Evolutionary conservation across 495 filamentous ascomycete genomes (phyloP).

Genomic region (Penicillium psychrofluorescens): DNA sequence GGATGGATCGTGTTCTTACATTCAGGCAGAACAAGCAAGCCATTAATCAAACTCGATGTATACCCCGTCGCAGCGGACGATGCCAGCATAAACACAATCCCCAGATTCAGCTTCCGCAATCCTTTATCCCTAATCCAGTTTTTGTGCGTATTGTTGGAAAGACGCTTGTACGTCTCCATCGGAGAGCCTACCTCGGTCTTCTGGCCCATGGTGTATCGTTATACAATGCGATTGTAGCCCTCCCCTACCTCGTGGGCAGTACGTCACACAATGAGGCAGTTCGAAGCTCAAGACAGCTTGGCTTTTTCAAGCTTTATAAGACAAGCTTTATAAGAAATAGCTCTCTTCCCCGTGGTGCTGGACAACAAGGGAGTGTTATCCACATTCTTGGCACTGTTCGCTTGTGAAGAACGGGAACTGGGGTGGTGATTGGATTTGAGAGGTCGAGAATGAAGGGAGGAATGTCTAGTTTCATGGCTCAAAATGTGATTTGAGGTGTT

Average conservation of each 20-base stretch:
- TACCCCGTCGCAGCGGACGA: constrained; percentile 19
- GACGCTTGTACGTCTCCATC: constrained; percentile 8
- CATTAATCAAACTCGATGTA: constrained; percentile 20
- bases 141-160: constrained; percentile 14
- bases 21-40: constrained; percentile 16
- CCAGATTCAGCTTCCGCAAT: constrained; percentile 14
- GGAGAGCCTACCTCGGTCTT: constrained; percentile 3
- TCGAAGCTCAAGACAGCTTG: not conserved
- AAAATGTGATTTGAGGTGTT: no score
- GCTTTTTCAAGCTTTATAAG: no score
- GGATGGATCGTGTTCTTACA: constrained; percentile 7
- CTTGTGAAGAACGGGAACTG: not conserved
- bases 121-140: constrained; percentile 19
- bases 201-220: constrained; percentile 6
- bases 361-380: constrained; percentile 18
- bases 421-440: constrained; percentile 2
- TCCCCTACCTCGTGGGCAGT: no score
- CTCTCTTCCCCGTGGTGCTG: not conserved
- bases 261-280: not conserved
- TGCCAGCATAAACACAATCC: constrained; percentile 16
- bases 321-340: no score
- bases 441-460: constrained; percentile 20
- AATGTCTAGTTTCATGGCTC: constrained; percentile 6
- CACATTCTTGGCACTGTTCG: constrained; percentile 12
- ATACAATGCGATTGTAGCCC: not conserved